Evolutionary conservation across 495 filamentous ascomycete genomes (phyloP).

Genomic region (Trichoderma erinaceum): DNA sequence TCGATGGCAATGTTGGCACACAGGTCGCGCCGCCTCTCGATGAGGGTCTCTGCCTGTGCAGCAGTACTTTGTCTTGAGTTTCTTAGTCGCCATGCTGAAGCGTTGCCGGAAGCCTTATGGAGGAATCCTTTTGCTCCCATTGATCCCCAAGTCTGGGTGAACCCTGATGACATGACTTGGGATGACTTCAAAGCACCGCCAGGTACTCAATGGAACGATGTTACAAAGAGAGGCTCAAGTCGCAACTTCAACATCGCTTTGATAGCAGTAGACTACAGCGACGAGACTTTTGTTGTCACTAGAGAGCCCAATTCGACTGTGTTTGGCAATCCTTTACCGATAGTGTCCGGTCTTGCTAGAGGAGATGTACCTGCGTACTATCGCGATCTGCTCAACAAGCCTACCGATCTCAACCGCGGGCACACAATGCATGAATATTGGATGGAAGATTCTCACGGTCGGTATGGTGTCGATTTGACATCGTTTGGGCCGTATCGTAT

Average conservation of each 20-base stretch:
- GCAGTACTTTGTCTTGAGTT: neutral
- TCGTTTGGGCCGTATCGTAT: constrained; percentile 37
- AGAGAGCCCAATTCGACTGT: constrained; percentile 30
- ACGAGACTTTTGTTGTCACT: constrained; percentile 34
- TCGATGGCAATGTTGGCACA: neutral
- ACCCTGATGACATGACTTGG: constrained; percentile 42
- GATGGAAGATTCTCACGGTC: constrained; percentile 39
- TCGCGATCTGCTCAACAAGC: constrained; percentile 34
- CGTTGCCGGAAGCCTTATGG: neutral
- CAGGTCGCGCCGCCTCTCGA: neutral
- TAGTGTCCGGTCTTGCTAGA: constrained; percentile 26
- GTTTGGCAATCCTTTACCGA: constrained; percentile 34
- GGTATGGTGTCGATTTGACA: constrained; percentile 39
- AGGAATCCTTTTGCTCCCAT: constrained; percentile 32
- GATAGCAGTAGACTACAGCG: constrained; percentile 36
- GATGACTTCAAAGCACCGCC: constrained; percentile 32
- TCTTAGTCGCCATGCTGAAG: neutral
- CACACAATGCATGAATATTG: constrained; percentile 42
- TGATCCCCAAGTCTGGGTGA: constrained; percentile 36
- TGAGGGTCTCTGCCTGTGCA: neutral
- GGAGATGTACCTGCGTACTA: constrained; percentile 37
- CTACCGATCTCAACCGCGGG: constrained; percentile 32
- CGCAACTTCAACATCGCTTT: constrained; percentile 40
- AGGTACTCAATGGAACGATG: constrained; percentile 32
- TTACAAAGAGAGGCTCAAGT: constrained; percentile 26